Base-by-base conservation (phyloP, 139 green algal species). In the Closterium sp. region DNA sequence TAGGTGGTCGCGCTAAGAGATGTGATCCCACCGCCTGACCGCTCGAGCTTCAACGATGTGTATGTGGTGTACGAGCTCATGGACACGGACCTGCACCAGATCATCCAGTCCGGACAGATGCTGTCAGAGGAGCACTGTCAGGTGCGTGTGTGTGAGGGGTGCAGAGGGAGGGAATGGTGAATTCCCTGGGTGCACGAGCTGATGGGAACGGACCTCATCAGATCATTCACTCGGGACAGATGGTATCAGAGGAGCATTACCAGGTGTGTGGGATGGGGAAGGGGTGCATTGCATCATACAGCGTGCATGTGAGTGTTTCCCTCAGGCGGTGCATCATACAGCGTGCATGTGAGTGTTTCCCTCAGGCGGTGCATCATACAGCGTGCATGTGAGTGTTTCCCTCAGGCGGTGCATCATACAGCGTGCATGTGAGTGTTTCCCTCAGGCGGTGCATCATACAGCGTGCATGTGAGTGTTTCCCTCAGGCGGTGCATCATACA, bases 31-130 rank as follows among this genome's bases (percentile, higher is more conserved):
- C 89, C 91, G 32, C 86, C 88, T n/a, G 31, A 42, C 29, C 86
- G 88, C n/a, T 89, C 30, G 70, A 70, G 3, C 21, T 97, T 94
- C 93, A 93, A 96, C 45, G 95, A 97, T 89, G 95, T 97, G 73
- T 96, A 96, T 89, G 87, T 97, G 32, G 91, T 96, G 62, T 97
- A 97, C 91, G 95, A 97, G 91, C 92, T 97, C 5, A 97, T 97
- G 95, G 95, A 97, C 91, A 97, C 95, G 2, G 95, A 97, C 89
- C 92, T 97, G 90, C 94, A 97, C 90, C 95, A 97, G 86, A 96
- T 97, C 93, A 97, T 97, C 85, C 93, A 93, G 29, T 96, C 92
- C 10, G 87, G 30, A 0, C 95, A 97, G 87, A 86, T 93, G 62
- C 89, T 97, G 24, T 93, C 91, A 5, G 95, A 97, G 45, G 95